Conservation (phyloP, 2,329 filamentous ascomycete genomes). For the Nothopassalora personata region DNA sequence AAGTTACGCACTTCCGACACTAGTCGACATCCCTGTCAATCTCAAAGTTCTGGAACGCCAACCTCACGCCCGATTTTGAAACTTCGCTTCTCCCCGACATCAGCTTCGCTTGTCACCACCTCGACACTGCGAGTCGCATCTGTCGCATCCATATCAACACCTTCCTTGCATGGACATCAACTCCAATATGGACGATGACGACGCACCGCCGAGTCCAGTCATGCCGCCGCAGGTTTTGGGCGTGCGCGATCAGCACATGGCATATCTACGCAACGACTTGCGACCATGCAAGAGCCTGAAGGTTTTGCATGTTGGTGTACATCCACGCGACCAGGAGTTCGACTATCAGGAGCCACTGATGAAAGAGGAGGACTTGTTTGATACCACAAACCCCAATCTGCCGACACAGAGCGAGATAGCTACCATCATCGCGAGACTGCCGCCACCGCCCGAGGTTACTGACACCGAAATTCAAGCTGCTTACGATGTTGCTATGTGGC, state of each 20-base stretch:
- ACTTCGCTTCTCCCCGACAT: not conserved
- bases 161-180: not conserved
- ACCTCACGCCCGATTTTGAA: not conserved
- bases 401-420: too few relatives aligned
- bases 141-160: not conserved
- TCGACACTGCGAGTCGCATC: too few relatives aligned
- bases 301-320: too few relatives aligned
- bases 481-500: too few relatives aligned
- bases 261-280: not conserved
- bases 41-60: not conserved
- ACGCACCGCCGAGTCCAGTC: not conserved
- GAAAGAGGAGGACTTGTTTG: too few relatives aligned
- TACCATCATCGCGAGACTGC: too few relatives aligned
- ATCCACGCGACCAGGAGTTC: too few relatives aligned
- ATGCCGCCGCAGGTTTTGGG: not conserved
- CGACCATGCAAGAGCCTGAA: too few relatives aligned
- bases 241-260: not conserved
- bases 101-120: not conserved
- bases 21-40: not conserved
- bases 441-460: too few relatives aligned
- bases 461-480: too few relatives aligned
- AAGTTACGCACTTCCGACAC: not conserved
- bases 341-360: too few relatives aligned
- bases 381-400: too few relatives aligned
- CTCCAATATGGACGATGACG: not conserved